Evolutionary conservation across 345 rosid species (phyloP).

Genomic region (Corymbia maculata): DNA sequence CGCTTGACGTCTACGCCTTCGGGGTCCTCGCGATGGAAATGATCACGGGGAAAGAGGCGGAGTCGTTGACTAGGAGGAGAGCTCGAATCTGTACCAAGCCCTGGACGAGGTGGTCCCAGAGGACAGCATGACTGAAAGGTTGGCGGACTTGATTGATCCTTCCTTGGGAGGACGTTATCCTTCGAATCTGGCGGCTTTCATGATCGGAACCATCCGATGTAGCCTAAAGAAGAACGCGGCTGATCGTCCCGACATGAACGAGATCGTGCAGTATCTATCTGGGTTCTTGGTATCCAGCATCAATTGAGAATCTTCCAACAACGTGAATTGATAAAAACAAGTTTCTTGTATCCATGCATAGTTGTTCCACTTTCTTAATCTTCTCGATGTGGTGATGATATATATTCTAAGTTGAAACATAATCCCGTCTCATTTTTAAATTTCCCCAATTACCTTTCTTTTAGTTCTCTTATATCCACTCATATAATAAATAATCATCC

Average conservation of each 20-base stretch:
- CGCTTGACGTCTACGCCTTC: conserved; percentile 36
- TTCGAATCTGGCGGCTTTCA: neutral
- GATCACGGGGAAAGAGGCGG: conserved; percentile 29
- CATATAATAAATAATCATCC: neutral
- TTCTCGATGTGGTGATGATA: neutral
- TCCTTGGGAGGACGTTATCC: conserved; percentile 15
- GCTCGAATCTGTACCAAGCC: conserved; percentile 11
- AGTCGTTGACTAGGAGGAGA: conserved; percentile 8
- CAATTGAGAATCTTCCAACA: conserved; percentile 22
- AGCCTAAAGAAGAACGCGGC: conserved; percentile 36
- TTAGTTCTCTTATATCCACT: neutral
- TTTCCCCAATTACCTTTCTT: neutral
- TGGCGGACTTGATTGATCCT: conserved; percentile 17
- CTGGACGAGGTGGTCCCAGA: neutral
- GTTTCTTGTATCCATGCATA: neutral
- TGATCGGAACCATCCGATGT: neutral
- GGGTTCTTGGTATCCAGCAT: conserved; percentile 24
- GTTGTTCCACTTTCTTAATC: neutral
- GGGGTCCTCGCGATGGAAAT: conserved; percentile 36
- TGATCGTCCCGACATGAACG: conserved; percentile 62
- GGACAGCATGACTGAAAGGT: neutral
- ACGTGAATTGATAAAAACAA: neutral
- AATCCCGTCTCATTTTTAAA: neutral
- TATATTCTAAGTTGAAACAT: neutral
- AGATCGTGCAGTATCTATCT: conserved; percentile 34